Evolutionary conservation across 2,329 filamentous ascomycete species (phyloP), one percentile per base, ranked within the genome.

Genomic region (Bipolaris sorokiniana): DNA sequence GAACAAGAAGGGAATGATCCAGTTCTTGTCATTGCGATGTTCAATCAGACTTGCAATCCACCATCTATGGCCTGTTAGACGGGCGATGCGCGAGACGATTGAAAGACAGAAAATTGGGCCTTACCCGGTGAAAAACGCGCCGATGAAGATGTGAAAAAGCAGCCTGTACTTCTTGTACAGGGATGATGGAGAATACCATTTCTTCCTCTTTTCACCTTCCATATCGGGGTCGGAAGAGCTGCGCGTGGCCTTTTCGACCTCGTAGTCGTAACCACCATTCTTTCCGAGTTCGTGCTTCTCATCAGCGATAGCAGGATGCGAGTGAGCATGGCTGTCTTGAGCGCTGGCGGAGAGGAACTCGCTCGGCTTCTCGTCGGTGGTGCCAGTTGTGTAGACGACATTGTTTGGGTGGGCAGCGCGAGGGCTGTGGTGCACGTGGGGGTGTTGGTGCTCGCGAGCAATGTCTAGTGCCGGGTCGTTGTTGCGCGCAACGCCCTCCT

Each of bases 1-100:
- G 45, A 97, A 73, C 48, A 96, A 82, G 77, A 96, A 95, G 0
- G 92, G 92, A 48, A 93, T 85, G 54, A 96, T 77, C 92, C 92
- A 96, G 70, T 91, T 91, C 77, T 84, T 82, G 67, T 92, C 86
- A 57, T 88, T 66, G 57, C 86, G 86, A 74, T 94, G 91, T 51
- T 91, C 80, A 57, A 92, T 81, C 46, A 94, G 79, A 52, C 88
- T 86, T 6, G 89, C 87, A 63, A 93, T 88, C 89, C 89, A 93
- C 90, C 90, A 92, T 68, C 83, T 77, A 58, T 28, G 41, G 13
- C 5, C 31, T 48, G 66, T 76, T 48, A 76, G 69, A 59, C 42
- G 16, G 41, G 22, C 23, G 47, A 31, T 34, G 40, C 46, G 34
- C 52, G 15, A 49, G 41, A 49, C 20, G 23, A 26, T 46, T 45